These are phyloP conservation scores for Anastatica hierochuntica DNA, from an alignment of 345 rosid species.

Conservation along the genomic window DNA sequence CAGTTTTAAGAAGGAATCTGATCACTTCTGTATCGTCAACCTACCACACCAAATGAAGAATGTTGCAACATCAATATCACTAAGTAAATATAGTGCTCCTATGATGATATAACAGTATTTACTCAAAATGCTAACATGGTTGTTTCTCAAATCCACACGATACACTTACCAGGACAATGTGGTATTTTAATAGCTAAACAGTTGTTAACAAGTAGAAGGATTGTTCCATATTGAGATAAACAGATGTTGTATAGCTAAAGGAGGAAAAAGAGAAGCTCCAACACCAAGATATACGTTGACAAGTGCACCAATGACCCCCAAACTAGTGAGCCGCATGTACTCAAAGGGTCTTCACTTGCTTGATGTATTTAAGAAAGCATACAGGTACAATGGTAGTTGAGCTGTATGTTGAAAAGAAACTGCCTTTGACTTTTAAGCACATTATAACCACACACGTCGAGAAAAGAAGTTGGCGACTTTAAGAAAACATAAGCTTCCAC, in stretches of 20 bases:
- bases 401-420: slow-evolving; percentile 32
- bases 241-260: not conserved
- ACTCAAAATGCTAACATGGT: slow-evolving; percentile 1
- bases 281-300: slow-evolving; percentile 59
- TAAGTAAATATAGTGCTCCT: not conserved
- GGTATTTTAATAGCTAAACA: not conserved
- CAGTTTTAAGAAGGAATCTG: slow-evolving; percentile 60
- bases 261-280: not conserved
- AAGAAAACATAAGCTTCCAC: not conserved
- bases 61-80: not conserved
- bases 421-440: too few relatives aligned
- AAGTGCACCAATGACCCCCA: slow-evolving; percentile 98
- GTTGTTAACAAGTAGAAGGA: not conserved
- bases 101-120: slow-evolving; percentile 3
- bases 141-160: slow-evolving; percentile 5
- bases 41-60: slow-evolving; percentile 27
- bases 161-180: not conserved
- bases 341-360: slow-evolving; percentile 19
- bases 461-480: too few relatives aligned
- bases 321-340: slow-evolving; percentile 80
- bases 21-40: slow-evolving; percentile 97
- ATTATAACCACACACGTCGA: not conserved
- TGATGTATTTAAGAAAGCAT: slow-evolving; percentile 34
- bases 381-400: slow-evolving; percentile 34
- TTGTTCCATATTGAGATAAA: not conserved